Evolutionary conservation across 768 basidiomycete species (phyloP), one percentile per base, ranked within the genome.

Genomic region (Hericium coralloides): DNA sequence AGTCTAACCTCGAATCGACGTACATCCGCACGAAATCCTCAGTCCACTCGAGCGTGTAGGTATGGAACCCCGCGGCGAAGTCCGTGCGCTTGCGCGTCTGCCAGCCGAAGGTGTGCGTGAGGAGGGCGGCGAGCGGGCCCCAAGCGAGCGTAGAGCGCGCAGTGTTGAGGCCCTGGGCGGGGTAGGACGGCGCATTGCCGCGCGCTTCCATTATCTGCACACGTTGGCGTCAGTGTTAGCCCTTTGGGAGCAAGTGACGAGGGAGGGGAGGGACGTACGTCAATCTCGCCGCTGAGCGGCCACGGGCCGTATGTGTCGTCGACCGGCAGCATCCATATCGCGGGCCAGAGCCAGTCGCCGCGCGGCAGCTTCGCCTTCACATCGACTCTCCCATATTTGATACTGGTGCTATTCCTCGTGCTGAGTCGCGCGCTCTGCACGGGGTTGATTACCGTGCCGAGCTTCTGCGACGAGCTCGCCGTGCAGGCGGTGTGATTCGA

Each of bases 141-240:
- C 85, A 94, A 67, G 83, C 83, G 20, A 94, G 70, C 36, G 80
- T 75, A 5, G 82, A 77, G 56, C 83, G 73, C 20, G 77, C 74
- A 59, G 71, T 78, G 67, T 78, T 76, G 56, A 70, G 65, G 52
- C 79, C 78, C 61, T 76, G 72, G 0, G 65, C 71, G 10, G 69
- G 58, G 64, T 79, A 75, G 12, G 69, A 67, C n/a, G 72, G 71
- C 18, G 65, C 64, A 68, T 78, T 81, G 22, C 79, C 77, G 63
- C 74, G 78, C 59, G 72, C 82, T 73, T 71, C 81, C 78, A 74
- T 74, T 58, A 81, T 74, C 78, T 81, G 64, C 10, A 17, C 31
- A n/a, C 14, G 36, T n/a, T 23, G 12, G 9, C 38, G n/a, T 59
- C 2, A 61, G 22, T 26, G 36, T 49, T n/a, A 49, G 49, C 25